phyloP scores from a whole-genome alignment of 768 basidiomycete species.

The Pleurotus cornucopiae region DNA sequence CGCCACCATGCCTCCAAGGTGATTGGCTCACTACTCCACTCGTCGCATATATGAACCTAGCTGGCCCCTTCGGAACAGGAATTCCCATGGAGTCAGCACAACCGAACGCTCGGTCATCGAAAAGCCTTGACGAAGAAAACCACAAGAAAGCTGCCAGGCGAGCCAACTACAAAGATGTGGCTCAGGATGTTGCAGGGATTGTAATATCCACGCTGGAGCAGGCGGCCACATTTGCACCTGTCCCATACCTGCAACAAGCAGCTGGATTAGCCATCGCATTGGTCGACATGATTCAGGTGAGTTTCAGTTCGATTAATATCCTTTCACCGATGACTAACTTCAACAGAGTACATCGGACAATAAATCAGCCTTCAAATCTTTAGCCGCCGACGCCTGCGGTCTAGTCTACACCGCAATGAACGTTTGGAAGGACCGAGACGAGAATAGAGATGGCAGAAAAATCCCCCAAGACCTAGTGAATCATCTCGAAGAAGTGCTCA shows the following conservation, averaged over 20 bases:
- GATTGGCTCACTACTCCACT: too few species aligned
- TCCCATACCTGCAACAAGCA: slow-evolving; percentile 21
- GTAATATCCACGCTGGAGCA: slow-evolving; percentile 18
- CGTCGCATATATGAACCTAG: too few species aligned
- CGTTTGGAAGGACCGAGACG: slow-evolving; percentile 13
- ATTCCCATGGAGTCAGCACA: too few species aligned
- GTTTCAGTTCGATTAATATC: not conserved
- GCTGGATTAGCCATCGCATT: slow-evolving; percentile 15
- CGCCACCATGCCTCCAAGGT: too few species aligned
- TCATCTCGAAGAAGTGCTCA: slow-evolving; percentile 13
- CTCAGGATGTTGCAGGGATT: slow-evolving; percentile 15
- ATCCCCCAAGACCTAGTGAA: slow-evolving; percentile 11
- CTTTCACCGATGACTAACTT: not conserved
- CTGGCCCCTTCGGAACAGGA: too few species aligned
- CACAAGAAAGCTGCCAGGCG: too few species aligned
- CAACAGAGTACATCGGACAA: slow-evolving; percentile 18
- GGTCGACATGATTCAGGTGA: slow-evolving; percentile 16
- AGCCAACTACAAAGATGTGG: not conserved
- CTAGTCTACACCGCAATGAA: slow-evolving; percentile 17
- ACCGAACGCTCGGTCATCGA: too few species aligned
- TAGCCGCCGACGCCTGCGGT: slow-evolving; percentile 20
- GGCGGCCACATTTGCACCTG: slow-evolving; percentile 14
- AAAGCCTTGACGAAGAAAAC: too few species aligned
- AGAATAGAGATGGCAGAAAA: slow-evolving; percentile 8
- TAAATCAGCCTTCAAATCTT: slow-evolving; percentile 16